Evolutionary conservation across 176 grass and related monocot species (phyloP).

Genomic region (Sorghum bicolor): Sorghum_bicolor_NCBIv3 NC_012870.2:17039501-17040000

Average conservation of each 20-base stretch:
- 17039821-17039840: not conserved
- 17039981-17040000: not conserved
- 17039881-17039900: not conserved
- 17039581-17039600: slow-evolving; percentile 31
- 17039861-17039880: slow-evolving; percentile 1
- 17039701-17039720: slow-evolving; percentile 77
- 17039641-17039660: slow-evolving; percentile 62
- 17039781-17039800: not conserved
- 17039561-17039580: slow-evolving; percentile 19
- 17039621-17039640: slow-evolving; percentile 39
- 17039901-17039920: not conserved
- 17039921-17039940: not conserved
- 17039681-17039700: slow-evolving; percentile 46
- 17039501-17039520: slow-evolving; percentile 46
- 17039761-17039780: not conserved
- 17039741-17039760: not conserved
- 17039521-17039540: slow-evolving; percentile 20
- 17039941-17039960: not conserved
- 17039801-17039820: not conserved
- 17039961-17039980: not conserved
- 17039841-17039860: slow-evolving; percentile 11
- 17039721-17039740: slow-evolving; percentile 65
- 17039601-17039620: slow-evolving; percentile 45
- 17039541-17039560: slow-evolving; percentile 11
- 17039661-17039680: slow-evolving; percentile 75